A percentile compares a stretch with the other conserved stretches of the same genome.
Conservation (phyloP, 352 stramenopile species). For the Phytophthora nicotianae region DNA sequence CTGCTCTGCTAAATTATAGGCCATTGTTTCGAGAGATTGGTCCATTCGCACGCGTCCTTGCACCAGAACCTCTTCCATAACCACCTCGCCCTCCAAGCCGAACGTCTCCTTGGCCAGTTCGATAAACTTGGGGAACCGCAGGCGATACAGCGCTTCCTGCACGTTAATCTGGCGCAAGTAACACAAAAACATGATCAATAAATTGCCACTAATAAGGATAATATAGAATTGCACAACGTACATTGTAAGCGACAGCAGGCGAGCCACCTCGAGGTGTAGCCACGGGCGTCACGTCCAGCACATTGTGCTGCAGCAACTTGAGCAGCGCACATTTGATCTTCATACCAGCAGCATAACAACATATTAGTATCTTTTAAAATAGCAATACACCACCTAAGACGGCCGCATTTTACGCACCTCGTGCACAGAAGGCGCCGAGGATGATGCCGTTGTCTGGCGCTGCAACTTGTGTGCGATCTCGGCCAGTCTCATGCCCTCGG, state of each 20-base stretch:
- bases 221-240: conserved; percentile 21
- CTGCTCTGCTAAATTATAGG: conserved; percentile 75
- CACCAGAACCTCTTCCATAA: conserved; percentile 90
- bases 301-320: conserved; percentile 89
- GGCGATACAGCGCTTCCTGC: conserved; percentile 76
- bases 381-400: background rate
- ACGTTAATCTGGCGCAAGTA: conserved; percentile 67
- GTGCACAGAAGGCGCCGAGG: conserved; percentile 54
- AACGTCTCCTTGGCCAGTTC: conserved; percentile 79
- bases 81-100: conserved; percentile 78
- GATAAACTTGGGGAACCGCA: conserved; percentile 88
- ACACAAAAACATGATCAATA: background rate
- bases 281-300: conserved; percentile 68
- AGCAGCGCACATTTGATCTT: conserved; percentile 83
- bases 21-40: conserved; percentile 86
- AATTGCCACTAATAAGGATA: conserved; percentile 7
- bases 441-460: conserved; percentile 9
- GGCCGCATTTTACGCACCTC: conserved; percentile 34
- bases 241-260: conserved; percentile 51
- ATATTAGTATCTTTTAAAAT: background rate
- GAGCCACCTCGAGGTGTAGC: conserved; percentile 24
- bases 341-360: background rate
- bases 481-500: conserved; percentile 64
- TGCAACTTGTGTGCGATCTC: conserved; percentile 76
- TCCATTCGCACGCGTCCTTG: conserved; percentile 85